These are phyloP conservation scores for Camptophora hylomeconis DNA, from an alignment of 2,329 filamentous ascomycete species.

Conservation along the genomic window DNA sequence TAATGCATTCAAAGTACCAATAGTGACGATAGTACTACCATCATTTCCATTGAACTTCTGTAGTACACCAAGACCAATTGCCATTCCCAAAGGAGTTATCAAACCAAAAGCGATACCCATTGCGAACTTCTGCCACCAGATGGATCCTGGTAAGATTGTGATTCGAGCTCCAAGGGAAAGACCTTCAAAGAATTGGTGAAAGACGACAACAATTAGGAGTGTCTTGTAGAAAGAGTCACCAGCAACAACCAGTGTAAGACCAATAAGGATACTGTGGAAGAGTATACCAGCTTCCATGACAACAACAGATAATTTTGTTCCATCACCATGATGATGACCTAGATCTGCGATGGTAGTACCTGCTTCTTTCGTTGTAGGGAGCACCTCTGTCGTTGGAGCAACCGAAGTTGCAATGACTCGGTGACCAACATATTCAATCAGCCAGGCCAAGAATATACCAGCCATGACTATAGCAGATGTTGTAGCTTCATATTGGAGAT, in stretches of 20 bases:
- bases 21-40: slow-evolving; percentile 52
- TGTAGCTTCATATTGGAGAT: slow-evolving; percentile 54
- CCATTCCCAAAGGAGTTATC: slow-evolving; percentile 67
- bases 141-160: slow-evolving; percentile 45
- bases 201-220: slow-evolving; percentile 52
- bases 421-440: slow-evolving; percentile 55
- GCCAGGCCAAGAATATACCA: slow-evolving; percentile 58
- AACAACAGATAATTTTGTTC: slow-evolving; percentile 47
- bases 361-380: slow-evolving; percentile 9
- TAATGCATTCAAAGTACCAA: slow-evolving; percentile 61
- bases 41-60: slow-evolving; percentile 62
- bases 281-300: slow-evolving; percentile 63
- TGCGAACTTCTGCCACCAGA: slow-evolving; percentile 32
- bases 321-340: slow-evolving; percentile 20
- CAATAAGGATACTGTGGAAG: slow-evolving; percentile 59
- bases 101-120: slow-evolving; percentile 54
- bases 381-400: too few species aligned
- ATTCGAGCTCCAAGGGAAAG: slow-evolving; percentile 61
- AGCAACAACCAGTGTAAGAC: slow-evolving; percentile 30
- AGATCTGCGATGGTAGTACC: slow-evolving; percentile 17
- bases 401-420: too few species aligned
- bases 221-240: slow-evolving; percentile 39
- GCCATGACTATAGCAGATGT: slow-evolving; percentile 61
- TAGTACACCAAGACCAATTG: slow-evolving; percentile 62
- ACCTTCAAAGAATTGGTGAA: slow-evolving; percentile 69